A percentile compares a stretch with the other conserved stretches of the same genome.
Evolutionary conservation across 805 yeast genomes (phyloP).

Genomic region (Candida railenensis): DNA sequence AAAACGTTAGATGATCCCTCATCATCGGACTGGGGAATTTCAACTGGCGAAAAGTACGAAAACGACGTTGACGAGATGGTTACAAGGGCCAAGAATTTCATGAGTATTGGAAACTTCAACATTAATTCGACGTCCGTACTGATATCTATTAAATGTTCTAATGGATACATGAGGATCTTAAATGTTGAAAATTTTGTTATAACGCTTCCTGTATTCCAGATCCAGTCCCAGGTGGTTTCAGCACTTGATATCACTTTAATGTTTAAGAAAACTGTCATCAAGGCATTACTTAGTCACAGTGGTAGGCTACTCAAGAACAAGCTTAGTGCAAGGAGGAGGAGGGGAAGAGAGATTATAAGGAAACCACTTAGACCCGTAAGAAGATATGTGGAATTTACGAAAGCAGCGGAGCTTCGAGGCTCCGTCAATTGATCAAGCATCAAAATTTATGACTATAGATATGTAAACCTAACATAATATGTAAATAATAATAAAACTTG

Average conservation of each 20-base stretch:
- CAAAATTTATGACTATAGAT: no score
- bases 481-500: no score
- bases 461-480: no score
- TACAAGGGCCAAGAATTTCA: constrained; percentile 66
- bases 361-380: constrained; percentile 22
- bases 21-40: not conserved
- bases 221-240: constrained; percentile 31
- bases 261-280: constrained; percentile 30
- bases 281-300: constrained; percentile 31
- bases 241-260: constrained; percentile 33
- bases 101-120: constrained; percentile 62
- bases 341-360: constrained; percentile 11
- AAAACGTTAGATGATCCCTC: not conserved
- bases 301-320: constrained; percentile 38
- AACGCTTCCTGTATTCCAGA: constrained; percentile 31
- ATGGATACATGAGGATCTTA: constrained; percentile 33
- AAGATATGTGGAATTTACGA: constrained; percentile 21
- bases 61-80: constrained; percentile 61
- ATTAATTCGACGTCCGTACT: constrained; percentile 25
- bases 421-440: not conserved
- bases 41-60: constrained; percentile 14
- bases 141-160: constrained; percentile 34
- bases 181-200: constrained; percentile 38
- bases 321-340: constrained; percentile 15
- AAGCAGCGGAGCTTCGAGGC: constrained; percentile 18